Conservation (phyloP, 2,329 filamentous ascomycete genomes). For the Claviceps monticola region DNA sequence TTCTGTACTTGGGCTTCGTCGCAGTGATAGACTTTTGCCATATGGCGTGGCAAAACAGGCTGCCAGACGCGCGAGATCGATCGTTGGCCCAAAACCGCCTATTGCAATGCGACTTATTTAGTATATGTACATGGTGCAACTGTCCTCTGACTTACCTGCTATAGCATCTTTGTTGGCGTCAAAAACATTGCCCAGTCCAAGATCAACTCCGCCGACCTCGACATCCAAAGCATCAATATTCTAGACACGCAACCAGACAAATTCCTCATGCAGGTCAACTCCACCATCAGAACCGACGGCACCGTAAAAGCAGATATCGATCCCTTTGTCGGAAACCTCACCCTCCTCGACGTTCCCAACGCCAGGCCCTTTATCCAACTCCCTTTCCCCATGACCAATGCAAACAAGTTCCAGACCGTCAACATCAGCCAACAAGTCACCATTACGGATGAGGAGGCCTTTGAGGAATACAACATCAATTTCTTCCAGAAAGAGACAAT, state of each 20-base stretch:
- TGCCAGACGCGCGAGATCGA: no score
- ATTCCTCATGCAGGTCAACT: constrained; percentile 41
- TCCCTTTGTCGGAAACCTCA: constrained; percentile 38
- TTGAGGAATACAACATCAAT: constrained; percentile 41
- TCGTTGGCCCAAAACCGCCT: no score
- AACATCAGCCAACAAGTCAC: constrained; percentile 35
- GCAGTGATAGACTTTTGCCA: no score
- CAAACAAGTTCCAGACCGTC: constrained; percentile 33
- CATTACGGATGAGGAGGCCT: constrained; percentile 32
- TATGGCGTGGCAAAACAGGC: no score
- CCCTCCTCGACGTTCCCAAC: constrained; percentile 33
- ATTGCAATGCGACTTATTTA: no score
- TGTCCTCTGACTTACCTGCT: not conserved
- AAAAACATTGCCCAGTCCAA: constrained; percentile 43
- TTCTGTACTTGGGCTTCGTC: no score
- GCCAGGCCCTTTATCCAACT: constrained; percentile 36
- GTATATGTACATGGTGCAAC: no score
- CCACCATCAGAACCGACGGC: constrained; percentile 37
- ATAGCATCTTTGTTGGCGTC: constrained; percentile 42
- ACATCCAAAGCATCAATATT: constrained; percentile 37
- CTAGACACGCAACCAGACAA: constrained; percentile 29
- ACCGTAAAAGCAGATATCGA: constrained; percentile 37
- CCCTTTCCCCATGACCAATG: constrained; percentile 36
- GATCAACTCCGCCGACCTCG: constrained; percentile 37
- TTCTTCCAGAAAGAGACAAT: constrained; percentile 37